These are phyloP conservation scores for Mycena galericulata DNA, from an alignment of 768 basidiomycete species.

Conservation along the genomic window DNA sequence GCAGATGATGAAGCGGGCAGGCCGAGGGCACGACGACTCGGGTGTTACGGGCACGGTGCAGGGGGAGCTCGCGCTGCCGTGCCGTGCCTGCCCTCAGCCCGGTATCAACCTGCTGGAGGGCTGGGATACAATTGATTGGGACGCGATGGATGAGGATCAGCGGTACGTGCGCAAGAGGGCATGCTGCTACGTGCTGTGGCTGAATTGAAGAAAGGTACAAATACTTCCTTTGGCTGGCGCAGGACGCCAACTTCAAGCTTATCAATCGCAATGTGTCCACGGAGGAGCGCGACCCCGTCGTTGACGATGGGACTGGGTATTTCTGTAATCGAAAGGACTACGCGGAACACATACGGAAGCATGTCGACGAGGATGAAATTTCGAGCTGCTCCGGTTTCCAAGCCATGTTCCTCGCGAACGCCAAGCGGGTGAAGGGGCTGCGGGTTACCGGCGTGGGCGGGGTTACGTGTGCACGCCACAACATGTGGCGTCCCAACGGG, in stretches of 20 bases:
- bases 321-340: neutral
- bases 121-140: conserved; percentile 13
- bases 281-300: neutral
- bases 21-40: neutral
- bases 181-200: neutral
- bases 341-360: neutral
- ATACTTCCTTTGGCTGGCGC: neutral
- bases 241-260: neutral
- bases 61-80: conserved; percentile 18
- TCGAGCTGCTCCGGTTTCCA: conserved; percentile 20
- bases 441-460: conserved; percentile 23
- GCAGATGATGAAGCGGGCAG: conserved; percentile 19
- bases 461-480: conserved; percentile 28
- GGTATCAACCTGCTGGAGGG: conserved; percentile 12
- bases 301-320: conserved; percentile 7
- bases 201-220: conserved; percentile 2
- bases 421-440: conserved; percentile 26
- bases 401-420: conserved; percentile 10
- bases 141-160: neutral
- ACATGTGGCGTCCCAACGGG: conserved; percentile 24
- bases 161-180: neutral
- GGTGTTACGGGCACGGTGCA: neutral
- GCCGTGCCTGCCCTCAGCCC: conserved; percentile 23
- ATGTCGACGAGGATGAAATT: conserved; percentile 26
- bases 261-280: conserved; percentile 8